Conservation (phyloP, 1,139 yeast species). For the Candida sp. region DNA sequence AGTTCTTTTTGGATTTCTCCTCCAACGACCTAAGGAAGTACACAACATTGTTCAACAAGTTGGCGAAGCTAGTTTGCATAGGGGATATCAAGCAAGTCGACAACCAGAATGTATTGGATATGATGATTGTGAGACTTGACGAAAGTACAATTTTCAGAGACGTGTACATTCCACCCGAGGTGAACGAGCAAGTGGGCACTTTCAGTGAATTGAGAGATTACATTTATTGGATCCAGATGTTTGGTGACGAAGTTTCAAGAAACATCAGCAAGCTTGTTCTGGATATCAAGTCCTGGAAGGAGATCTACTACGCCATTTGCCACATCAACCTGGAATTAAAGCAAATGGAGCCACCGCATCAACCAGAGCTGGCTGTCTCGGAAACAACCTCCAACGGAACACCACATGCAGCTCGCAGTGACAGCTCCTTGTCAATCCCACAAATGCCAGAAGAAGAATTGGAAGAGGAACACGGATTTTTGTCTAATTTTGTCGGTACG, state of each 20-base stretch:
- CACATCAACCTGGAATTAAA: constrained; percentile 34
- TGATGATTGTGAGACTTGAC: constrained; percentile 18
- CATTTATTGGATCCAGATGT: constrained; percentile 33
- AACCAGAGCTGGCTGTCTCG: neutral
- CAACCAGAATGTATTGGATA: constrained; percentile 26
- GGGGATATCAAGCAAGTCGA: constrained; percentile 51
- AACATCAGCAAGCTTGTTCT: constrained; percentile 42
- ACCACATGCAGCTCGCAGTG: neutral
- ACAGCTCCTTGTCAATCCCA: constrained; percentile 13
- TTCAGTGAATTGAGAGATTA: constrained; percentile 22
- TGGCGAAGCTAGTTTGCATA: constrained; percentile 49
- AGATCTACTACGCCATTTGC: constrained; percentile 32
- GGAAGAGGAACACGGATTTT: constrained; percentile 30
- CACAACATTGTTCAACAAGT: constrained; percentile 29
- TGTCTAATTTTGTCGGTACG: constrained; percentile 35
- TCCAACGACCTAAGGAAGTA: constrained; percentile 47
- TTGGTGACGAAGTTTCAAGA: constrained; percentile 34
- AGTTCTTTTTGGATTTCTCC: constrained; percentile 59
- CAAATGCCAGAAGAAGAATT: constrained; percentile 12
- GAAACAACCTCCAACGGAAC: neutral
- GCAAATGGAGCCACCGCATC: constrained; percentile 14
- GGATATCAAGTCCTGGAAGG: constrained; percentile 57
- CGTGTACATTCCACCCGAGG: constrained; percentile 7
- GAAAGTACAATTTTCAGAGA: constrained; percentile 12
- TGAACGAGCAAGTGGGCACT: constrained; percentile 18